These are phyloP conservation scores for Phoma herbarum DNA, from an alignment of 2,329 filamentous ascomycete genomes.

Conservation along the genomic window DNA sequence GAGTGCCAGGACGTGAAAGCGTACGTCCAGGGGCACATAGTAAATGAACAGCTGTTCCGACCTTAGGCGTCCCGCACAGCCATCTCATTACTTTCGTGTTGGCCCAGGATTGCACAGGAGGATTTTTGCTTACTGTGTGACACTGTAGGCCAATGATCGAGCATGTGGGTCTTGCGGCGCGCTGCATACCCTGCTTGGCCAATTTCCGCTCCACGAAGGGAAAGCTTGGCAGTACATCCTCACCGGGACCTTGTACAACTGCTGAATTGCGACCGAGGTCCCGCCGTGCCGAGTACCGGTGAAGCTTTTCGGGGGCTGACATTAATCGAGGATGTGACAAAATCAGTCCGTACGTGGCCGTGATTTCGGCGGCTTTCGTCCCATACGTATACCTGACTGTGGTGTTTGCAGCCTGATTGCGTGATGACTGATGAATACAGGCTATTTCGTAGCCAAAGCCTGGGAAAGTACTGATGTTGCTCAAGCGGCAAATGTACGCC, in stretches of 20 bases:
- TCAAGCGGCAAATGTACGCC: too few relatives aligned
- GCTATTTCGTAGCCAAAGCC: too few relatives aligned
- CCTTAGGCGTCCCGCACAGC: slow-evolving; percentile 10
- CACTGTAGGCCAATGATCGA: background rate
- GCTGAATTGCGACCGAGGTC: background rate
- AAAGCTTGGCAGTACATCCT: background rate
- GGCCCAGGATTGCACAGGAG: background rate
- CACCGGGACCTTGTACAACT: background rate
- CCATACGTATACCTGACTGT: too few relatives aligned
- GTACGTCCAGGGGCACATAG: background rate
- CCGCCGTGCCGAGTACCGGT: background rate
- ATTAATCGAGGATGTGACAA: too few relatives aligned
- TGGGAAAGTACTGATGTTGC: too few relatives aligned
- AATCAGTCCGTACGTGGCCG: too few relatives aligned
- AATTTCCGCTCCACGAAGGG: background rate
- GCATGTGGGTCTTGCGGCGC: background rate
- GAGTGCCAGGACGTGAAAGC: too few relatives aligned
- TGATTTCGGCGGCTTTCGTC: too few relatives aligned
- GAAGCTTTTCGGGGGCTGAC: background rate
- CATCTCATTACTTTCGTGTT: slow-evolving; percentile 1
- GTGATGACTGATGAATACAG: too few relatives aligned
- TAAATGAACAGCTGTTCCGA: slow-evolving; percentile 2
- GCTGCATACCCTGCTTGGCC: background rate
- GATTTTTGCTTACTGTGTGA: background rate
- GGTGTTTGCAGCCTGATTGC: too few relatives aligned